Evolutionary conservation across 768 basidiomycete species (phyloP).

Genomic region (Piloderma croceum): DNA sequence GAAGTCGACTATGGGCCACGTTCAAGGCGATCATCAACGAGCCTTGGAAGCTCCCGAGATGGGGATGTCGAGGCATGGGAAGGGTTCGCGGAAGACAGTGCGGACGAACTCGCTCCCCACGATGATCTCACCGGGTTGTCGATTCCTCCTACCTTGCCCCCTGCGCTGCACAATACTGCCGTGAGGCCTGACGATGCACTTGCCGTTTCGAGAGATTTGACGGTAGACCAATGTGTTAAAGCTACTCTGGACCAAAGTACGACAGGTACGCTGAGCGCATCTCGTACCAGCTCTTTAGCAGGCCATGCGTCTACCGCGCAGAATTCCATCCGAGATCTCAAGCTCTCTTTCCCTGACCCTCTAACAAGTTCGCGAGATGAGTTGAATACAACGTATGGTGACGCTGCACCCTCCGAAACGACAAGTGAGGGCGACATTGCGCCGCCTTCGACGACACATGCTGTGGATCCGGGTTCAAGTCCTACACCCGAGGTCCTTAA

Average conservation of each 20-base stretch:
- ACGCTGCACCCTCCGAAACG: conserved; percentile 37
- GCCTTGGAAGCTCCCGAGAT: conserved; percentile 61
- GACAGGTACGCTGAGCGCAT: conserved; percentile 71
- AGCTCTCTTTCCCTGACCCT: conserved; percentile 80
- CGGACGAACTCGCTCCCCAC: conserved; percentile 38
- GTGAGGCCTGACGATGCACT: conserved; percentile 14
- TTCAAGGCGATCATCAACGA: conserved; percentile 66
- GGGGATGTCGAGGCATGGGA: conserved; percentile 76
- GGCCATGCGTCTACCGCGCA: conserved; percentile 41
- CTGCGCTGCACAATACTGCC: background rate
- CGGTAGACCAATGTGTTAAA: conserved; percentile 65
- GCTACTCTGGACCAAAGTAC: conserved; percentile 80
- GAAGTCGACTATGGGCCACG: conserved; percentile 44
- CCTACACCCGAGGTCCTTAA: conserved; percentile 32
- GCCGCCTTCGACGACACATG: conserved; percentile 31
- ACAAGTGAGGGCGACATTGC: conserved; percentile 12
- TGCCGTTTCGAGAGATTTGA: conserved; percentile 34
- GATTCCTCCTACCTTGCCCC: background rate
- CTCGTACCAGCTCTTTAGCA: conserved; percentile 58
- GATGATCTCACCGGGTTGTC: conserved; percentile 8
- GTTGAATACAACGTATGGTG: conserved; percentile 53
- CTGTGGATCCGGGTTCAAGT: conserved; percentile 21
- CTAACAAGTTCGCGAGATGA: conserved; percentile 67
- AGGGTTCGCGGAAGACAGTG: conserved; percentile 61
- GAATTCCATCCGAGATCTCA: conserved; percentile 67